Percentiles rank a stretch among this genome's conserved stretches.
Conservation (phyloP, 306 rosid genomes). For the Prunus mongolica region DNA sequence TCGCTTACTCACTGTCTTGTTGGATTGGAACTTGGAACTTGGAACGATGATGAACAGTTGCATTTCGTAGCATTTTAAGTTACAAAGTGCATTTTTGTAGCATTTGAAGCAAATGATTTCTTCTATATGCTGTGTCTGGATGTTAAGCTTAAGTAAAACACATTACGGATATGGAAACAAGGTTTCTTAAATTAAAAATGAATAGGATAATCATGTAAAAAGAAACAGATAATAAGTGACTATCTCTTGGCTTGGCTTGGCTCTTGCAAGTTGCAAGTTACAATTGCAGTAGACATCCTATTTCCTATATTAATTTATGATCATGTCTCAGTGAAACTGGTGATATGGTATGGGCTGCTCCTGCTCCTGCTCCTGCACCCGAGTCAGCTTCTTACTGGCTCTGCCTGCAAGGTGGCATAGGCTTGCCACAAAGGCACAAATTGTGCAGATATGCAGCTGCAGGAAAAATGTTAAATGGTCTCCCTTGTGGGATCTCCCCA, state of each 20-base stretch:
- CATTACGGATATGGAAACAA: neutral
- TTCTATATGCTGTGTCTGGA: neutral
- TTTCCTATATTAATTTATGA: neutral
- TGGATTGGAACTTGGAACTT: neutral
- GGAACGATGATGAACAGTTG: too few relatives aligned
- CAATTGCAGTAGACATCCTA: neutral
- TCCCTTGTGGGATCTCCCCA: constrained; percentile 88
- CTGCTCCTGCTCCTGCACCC: constrained; percentile 3
- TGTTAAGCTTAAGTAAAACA: neutral
- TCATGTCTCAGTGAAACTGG: constrained; percentile 21
- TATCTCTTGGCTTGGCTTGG: neutral
- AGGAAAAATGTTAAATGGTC: constrained; percentile 79
- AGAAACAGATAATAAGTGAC: neutral
- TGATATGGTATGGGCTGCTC: constrained; percentile 11
- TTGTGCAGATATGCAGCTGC: constrained; percentile 83
- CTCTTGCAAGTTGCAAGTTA: neutral
- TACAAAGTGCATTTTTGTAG: neutral
- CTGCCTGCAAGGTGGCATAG: constrained; percentile 73
- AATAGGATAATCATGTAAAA: neutral
- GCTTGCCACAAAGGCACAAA: constrained; percentile 84
- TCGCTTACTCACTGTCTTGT: neutral
- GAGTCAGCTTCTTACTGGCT: constrained; percentile 71
- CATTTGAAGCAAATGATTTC: neutral
- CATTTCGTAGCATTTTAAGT: neutral
- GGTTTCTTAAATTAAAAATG: neutral